These are phyloP conservation scores for Candida dubliniensis DNA, from an alignment of 1,139 yeast species.

Conservation along the genomic window DNA sequence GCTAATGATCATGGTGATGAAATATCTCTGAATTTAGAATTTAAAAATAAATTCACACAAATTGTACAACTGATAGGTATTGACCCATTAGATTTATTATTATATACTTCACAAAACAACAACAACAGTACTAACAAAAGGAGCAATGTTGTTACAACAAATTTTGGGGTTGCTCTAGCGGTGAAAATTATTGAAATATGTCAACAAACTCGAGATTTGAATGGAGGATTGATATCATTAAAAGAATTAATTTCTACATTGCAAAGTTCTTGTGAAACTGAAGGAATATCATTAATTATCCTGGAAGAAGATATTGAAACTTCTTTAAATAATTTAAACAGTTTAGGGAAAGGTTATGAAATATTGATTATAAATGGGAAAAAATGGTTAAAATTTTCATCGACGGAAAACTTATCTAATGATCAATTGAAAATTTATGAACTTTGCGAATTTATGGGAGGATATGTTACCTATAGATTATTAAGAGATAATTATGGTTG, in stretches of 20 bases:
- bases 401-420: conserved; percentile 33
- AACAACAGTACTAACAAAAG: background rate
- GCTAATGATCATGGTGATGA: conserved; percentile 66
- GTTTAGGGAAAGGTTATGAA: conserved; percentile 42
- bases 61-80: conserved; percentile 79
- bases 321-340: conserved; percentile 21
- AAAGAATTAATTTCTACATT: conserved; percentile 50
- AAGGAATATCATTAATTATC: conserved; percentile 19
- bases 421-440: conserved; percentile 75
- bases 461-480: conserved; percentile 61
- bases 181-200: conserved; percentile 76
- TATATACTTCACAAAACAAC: conserved; percentile 24
- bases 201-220: conserved; percentile 63
- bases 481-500: conserved; percentile 73
- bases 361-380: conserved; percentile 32
- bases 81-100: conserved; percentile 67
- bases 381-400: conserved; percentile 42
- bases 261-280: conserved; percentile 17
- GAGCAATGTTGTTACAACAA: conserved; percentile 26
- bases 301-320: conserved; percentile 21
- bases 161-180: conserved; percentile 63
- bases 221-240: conserved; percentile 77
- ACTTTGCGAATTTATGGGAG: conserved; percentile 67
- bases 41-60: conserved; percentile 67
- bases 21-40: conserved; percentile 61